These are phyloP conservation scores for Gyrodon lividus DNA, from an alignment of 768 basidiomycete species.

Conservation along the genomic window DNA sequence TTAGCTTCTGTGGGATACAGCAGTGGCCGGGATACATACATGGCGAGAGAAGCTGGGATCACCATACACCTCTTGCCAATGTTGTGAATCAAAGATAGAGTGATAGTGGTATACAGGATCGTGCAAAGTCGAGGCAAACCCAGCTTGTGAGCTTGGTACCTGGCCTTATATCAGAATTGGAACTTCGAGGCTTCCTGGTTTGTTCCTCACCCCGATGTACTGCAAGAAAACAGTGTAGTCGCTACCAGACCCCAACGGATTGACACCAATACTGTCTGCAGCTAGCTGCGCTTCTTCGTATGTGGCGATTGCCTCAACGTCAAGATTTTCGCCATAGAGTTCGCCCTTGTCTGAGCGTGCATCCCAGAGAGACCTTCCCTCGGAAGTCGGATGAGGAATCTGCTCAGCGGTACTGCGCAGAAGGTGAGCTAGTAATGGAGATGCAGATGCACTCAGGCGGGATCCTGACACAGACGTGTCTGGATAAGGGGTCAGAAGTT, in stretches of 20 bases:
- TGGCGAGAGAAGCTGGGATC: slow-evolving; percentile 64
- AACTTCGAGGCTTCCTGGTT: neutral
- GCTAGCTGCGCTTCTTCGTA: slow-evolving; percentile 20
- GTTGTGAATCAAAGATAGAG: slow-evolving; percentile 55
- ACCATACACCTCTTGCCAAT: slow-evolving; percentile 62
- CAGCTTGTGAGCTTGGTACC: slow-evolving; percentile 34
- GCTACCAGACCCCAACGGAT: slow-evolving; percentile 49
- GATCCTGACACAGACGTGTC: slow-evolving; percentile 53
- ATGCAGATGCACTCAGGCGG: slow-evolving; percentile 53
- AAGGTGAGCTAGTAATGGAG: slow-evolving; percentile 82
- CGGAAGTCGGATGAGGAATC: slow-evolving; percentile 69
- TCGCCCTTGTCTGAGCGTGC: slow-evolving; percentile 55
- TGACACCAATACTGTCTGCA: slow-evolving; percentile 29
- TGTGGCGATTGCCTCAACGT: slow-evolving; percentile 27
- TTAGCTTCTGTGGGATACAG: neutral
- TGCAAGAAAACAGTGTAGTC: slow-evolving; percentile 68
- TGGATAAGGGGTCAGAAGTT: slow-evolving; percentile 4
- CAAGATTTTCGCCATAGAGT: slow-evolving; percentile 36
- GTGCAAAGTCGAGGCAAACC: slow-evolving; percentile 36
- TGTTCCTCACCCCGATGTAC: slow-evolving; percentile 44
- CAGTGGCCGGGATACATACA: slow-evolving; percentile 31
- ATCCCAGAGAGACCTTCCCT: slow-evolving; percentile 74
- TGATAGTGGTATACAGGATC: slow-evolving; percentile 63
- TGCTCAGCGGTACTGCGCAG: slow-evolving; percentile 65
- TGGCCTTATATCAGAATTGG: neutral